phyloP scores from a whole-genome alignment of 2,329 filamentous ascomycete genomes.

The Harringtonia aguacate region DNA sequence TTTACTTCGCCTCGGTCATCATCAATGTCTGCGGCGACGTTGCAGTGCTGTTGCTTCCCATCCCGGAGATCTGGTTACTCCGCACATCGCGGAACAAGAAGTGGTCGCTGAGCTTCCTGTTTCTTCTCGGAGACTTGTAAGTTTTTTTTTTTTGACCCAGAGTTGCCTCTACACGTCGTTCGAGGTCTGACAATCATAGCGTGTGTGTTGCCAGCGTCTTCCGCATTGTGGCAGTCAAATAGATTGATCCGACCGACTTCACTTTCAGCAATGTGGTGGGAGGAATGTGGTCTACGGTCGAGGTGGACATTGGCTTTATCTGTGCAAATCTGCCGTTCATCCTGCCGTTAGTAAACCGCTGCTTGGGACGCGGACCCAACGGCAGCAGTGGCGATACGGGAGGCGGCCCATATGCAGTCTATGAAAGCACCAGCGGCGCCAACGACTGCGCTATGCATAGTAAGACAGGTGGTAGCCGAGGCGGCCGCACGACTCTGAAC shows the following conservation, averaged over 20 bases:
- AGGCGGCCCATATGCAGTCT: too few species aligned
- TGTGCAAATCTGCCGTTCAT: conserved; percentile 10
- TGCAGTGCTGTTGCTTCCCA: conserved; percentile 18
- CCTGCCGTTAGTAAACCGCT: conserved; percentile 6
- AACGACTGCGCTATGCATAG: too few species aligned
- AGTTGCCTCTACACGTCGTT: too few species aligned
- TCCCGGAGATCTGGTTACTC: conserved; percentile 20
- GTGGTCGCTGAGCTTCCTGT: conserved; percentile 19
- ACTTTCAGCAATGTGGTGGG: conserved; percentile 9
- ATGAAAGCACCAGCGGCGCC: too few species aligned
- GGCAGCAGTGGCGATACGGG: conserved; percentile 1
- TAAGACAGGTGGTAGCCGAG: too few species aligned
- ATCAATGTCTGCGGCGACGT: conserved; percentile 13
- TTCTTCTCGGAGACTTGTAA: conserved; percentile 21
- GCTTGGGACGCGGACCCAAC: conserved; percentile 1
- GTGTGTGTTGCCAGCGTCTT: conserved; percentile 12
- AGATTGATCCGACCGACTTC: conserved; percentile 9
- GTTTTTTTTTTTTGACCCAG: conserved; percentile 4
- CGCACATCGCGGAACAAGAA: conserved; percentile 19
- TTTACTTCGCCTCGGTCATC: conserved; percentile 9
- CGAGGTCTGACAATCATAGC: neutral
- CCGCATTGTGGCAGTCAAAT: conserved; percentile 9
- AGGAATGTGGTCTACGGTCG: conserved; percentile 10
- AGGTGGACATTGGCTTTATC: conserved; percentile 10
- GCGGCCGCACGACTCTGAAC: too few species aligned